Evolutionary conservation across 257 asterid species (phyloP), one percentile per base, ranked within the genome.

Genomic region (Solanum neorickii): DNA sequence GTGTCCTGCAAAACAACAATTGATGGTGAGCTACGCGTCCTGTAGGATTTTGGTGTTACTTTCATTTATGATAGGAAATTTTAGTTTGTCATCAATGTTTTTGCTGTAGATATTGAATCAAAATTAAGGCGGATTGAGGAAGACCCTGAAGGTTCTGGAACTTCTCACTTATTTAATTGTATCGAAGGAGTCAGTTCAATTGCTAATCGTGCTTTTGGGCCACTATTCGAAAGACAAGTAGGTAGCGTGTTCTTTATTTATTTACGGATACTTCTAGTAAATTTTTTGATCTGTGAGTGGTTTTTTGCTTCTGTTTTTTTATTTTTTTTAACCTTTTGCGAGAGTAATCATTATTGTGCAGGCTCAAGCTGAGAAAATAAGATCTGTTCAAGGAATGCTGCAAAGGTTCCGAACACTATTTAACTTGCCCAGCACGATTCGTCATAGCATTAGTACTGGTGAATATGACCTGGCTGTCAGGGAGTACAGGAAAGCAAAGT

Each of bases 361-460:
- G 99, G 98, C 98, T 18, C 99, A 97, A 95, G 94, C 99, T 69
- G 99, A 97, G 91, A 97, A 97, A 93, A 94, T 95, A 87, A 94
- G 99, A 90, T 97, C 99, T 88, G 99, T 97, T 87, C 99, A 97
- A 92, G 99, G 99, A 86, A 95, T 96, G 99, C 98, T 97, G 87
- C 99, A 97, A 91, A 97, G 99, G 91, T 97, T 97, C 87, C 96
- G 99, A 87, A 97, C 99, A 21, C 93, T 97, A 83, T 97, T 97
- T 88, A 97, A 97, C 94, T 91, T 97, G 92, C 99, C 99, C 66
- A 97, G 99, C 92, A 93, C 99, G 25, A 97, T 97, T 86, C 98
- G 99, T 52, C 98, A 93, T 89, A 97, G 91, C 93, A 95, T 97
- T 86, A 92, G 98, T 87, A 97, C 92, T 93, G 99, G 99, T 70